Base-by-base conservation (phyloP, 331 rosid species). In the Acacia concinna region DNA sequence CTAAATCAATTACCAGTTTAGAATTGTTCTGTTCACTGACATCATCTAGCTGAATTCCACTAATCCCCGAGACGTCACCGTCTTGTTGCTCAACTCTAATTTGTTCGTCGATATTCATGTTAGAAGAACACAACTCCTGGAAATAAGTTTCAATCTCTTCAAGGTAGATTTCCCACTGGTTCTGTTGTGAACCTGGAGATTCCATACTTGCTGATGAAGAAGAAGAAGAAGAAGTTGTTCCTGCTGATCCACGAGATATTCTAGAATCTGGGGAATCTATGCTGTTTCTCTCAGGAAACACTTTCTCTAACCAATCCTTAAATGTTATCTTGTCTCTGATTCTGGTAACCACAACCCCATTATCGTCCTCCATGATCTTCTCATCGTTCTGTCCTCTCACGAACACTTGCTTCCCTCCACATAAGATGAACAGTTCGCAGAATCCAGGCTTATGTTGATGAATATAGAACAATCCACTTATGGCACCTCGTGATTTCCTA, bases 341-440 rank as follows among this genome's bases (percentile, higher is more conserved):
- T 79, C 68, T 91, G 1, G 87, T 89, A 41, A 91, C 89, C 78
- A 78, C 80, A 13, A 90, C 89, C 35, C 97, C 97, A 65, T 89
- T 80, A 67, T 88, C 97, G 82, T 94, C 92, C 79, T 92, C 97
- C 91, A 91, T 84, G 73, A 85, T 87, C 83, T 89, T 86, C 76
- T 79, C 92, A 49, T 87, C 90, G 54, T 74, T 89, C 11, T 73
- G 85, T 56, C 83, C 90, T 79, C 77, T 86, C 0, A 88, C 86
- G 67, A 82, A 83, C 13, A 94, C 89, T 83, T 92, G 94, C 27
- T 88, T 90, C 20, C 97, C 98, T 38, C 88, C 92, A 79, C 91
- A 89, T 64, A 94, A 63, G 52, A 92, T 84, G 87, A 86, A 94
- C 27, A 92, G 49, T 63, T 92, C 94, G 75, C 98, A 94, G 76